Conservation (phyloP, 345 rosid species). For the Boechera stricta region DNA sequence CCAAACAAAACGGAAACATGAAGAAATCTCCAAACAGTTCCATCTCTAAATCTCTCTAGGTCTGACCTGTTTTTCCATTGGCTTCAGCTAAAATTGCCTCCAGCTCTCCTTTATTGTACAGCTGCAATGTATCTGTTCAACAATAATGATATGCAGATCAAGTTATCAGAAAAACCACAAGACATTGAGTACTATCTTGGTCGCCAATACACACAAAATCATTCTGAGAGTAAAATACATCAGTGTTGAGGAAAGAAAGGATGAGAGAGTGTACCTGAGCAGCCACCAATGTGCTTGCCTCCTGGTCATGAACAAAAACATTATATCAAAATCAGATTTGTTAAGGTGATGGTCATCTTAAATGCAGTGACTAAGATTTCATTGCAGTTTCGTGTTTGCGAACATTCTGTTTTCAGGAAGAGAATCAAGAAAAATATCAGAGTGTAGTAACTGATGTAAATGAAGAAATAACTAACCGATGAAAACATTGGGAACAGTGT, state of each 20-base stretch:
- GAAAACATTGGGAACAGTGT: conserved; percentile 93
- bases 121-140: conserved; percentile 74
- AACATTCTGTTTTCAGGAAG: background rate
- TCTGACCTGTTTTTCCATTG: conserved; percentile 44
- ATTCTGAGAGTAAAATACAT: background rate
- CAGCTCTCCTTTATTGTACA: conserved; percentile 76
- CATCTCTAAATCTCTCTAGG: conserved; percentile 8
- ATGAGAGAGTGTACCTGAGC: conserved; percentile 68
- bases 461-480: conserved; percentile 60
- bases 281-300: conserved; percentile 94
- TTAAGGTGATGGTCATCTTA: background rate
- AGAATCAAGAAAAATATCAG: background rate
- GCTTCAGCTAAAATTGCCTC: conserved; percentile 69
- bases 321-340: background rate
- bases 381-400: conserved; percentile 1
- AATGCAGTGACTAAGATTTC: background rate
- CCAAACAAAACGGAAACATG: conserved; percentile 11
- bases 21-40: conserved; percentile 25
- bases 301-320: conserved; percentile 57
- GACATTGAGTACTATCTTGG: conserved; percentile 1
- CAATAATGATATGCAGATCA: conserved; percentile 29
- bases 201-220: conserved; percentile 2
- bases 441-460: background rate
- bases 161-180: conserved; percentile 15
- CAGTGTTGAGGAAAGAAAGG: background rate